Percentiles rank a stretch among this genome's conserved stretches.
Conservation (phyloP, 495 filamentous ascomycete genomes). For the Aspergillus kassunensis region DNA sequence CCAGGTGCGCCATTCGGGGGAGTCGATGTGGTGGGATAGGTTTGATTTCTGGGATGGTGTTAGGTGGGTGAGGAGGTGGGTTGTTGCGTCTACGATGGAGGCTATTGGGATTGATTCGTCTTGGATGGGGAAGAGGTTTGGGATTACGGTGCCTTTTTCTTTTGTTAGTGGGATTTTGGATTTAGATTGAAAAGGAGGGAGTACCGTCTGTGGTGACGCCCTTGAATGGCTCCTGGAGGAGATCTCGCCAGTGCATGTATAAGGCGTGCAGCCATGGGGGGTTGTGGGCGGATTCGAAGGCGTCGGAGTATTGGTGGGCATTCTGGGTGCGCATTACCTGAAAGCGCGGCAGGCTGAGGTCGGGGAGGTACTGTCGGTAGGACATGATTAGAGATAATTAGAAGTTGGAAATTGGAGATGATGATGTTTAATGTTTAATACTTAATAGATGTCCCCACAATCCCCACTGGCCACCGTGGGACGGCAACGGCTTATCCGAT, state of each 20-base stretch:
- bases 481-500: too few relatives aligned
- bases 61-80: conserved; percentile 39
- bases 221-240: conserved; percentile 65
- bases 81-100: conserved; percentile 48
- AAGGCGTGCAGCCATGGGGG: conserved; percentile 67
- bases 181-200: neutral
- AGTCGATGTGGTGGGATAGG: conserved; percentile 59
- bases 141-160: conserved; percentile 48
- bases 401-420: neutral
- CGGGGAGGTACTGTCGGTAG: conserved; percentile 58
- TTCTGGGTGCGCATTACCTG: conserved; percentile 58
- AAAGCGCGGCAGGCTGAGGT: conserved; percentile 58
- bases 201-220: conserved; percentile 67
- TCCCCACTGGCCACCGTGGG: too few relatives aligned
- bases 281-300: conserved; percentile 52
- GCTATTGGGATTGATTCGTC: conserved; percentile 59
- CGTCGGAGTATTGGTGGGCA: conserved; percentile 59
- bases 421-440: too few relatives aligned
- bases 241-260: conserved; percentile 62
- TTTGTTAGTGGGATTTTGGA: neutral
- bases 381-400: conserved; percentile 1
- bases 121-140: conserved; percentile 53
- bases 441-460: too few relatives aligned
- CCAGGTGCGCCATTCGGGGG: conserved; percentile 69
- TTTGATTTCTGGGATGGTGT: conserved; percentile 43